These are phyloP conservation scores for Neonectria hederae DNA, from an alignment of 2,329 filamentous ascomycete species.

Conservation along the genomic window DNA sequence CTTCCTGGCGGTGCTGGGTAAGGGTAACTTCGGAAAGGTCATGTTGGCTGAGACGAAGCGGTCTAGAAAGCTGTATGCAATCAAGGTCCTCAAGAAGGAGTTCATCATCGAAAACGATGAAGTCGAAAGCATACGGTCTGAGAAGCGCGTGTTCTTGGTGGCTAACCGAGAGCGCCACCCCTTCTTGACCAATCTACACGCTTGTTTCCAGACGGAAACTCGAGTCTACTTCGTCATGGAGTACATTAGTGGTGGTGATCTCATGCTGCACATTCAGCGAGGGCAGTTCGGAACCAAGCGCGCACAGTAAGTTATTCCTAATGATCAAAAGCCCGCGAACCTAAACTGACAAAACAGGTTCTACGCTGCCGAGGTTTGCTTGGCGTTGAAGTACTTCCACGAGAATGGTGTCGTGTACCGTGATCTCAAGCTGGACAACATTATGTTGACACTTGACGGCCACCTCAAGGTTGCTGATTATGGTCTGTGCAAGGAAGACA, in stretches of 20 bases:
- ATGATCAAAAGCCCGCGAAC: background rate
- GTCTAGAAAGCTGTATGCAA: constrained; percentile 91
- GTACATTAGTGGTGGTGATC: constrained; percentile 96
- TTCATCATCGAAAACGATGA: constrained; percentile 99
- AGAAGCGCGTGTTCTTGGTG: constrained; percentile 96
- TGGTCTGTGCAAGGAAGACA: constrained; percentile 98
- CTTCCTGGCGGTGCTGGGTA: constrained; percentile 96
- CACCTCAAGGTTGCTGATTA: constrained; percentile 99
- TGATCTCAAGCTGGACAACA: constrained; percentile 93
- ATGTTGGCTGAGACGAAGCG: constrained; percentile 99
- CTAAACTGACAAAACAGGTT: constrained; percentile 66
- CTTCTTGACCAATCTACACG: constrained; percentile 93
- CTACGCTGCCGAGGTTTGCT: constrained; percentile 95
- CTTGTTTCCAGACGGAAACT: constrained; percentile 99
- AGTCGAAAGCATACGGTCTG: constrained; percentile 95
- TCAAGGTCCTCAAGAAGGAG: constrained; percentile 99
- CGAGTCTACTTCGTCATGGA: constrained; percentile 99
- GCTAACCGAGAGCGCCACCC: constrained; percentile 97
- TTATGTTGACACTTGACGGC: constrained; percentile 91
- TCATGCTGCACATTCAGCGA: constrained; percentile 99
- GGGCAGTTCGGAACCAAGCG: constrained; percentile 96
- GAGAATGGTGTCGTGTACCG: constrained; percentile 99
- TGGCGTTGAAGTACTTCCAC: constrained; percentile 98
- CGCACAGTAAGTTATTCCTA: constrained; percentile 76
- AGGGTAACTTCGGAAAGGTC: constrained; percentile 99